Conservation (phyloP, 2,329 filamentous ascomycete species). For the Cyphellophora europaea region DNA sequence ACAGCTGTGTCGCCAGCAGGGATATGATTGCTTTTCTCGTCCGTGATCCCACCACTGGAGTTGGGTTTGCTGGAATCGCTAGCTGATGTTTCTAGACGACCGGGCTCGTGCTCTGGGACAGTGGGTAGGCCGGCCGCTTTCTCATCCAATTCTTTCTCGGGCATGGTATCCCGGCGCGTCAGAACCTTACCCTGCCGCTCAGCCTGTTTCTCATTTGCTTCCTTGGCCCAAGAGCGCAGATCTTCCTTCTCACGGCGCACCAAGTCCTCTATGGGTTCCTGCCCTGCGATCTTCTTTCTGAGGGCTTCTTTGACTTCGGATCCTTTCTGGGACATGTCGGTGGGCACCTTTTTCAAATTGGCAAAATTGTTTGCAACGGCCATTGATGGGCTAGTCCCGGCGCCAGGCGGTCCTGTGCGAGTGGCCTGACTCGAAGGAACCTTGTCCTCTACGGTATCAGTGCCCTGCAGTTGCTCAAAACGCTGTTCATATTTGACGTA, state of each 20-base stretch:
- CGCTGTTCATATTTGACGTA: conserved; percentile 67
- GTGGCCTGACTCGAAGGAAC: conserved; percentile 29
- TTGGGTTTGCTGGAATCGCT: too few relatives aligned
- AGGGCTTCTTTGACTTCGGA: conserved; percentile 25
- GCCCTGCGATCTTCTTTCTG: conserved; percentile 9
- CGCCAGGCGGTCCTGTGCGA: conserved; percentile 24
- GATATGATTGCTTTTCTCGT: too few relatives aligned
- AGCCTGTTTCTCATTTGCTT: conserved; percentile 24
- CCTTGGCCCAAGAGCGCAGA: conserved; percentile 24
- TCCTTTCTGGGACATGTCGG: conserved; percentile 22
- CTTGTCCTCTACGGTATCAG: conserved; percentile 22
- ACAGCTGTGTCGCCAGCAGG: too few relatives aligned
- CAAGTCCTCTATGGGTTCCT: conserved; percentile 13
- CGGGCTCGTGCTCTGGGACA: too few relatives aligned
- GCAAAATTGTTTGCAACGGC: conserved; percentile 21
- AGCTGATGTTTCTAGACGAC: too few relatives aligned
- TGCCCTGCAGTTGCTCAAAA: conserved; percentile 61
- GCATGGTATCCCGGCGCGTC: conserved; percentile 12
- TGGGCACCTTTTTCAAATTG: conserved; percentile 19
- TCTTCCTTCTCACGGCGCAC: conserved; percentile 23
- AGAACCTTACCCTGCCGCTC: conserved; percentile 24
- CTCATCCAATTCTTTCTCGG: too few relatives aligned
- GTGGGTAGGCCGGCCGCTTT: too few relatives aligned
- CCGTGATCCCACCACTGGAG: too few relatives aligned
- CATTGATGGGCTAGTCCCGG: conserved; percentile 18